phyloP scores from a whole-genome alignment of 306 rosid species.

The Gastrolobium bilobum region DNA sequence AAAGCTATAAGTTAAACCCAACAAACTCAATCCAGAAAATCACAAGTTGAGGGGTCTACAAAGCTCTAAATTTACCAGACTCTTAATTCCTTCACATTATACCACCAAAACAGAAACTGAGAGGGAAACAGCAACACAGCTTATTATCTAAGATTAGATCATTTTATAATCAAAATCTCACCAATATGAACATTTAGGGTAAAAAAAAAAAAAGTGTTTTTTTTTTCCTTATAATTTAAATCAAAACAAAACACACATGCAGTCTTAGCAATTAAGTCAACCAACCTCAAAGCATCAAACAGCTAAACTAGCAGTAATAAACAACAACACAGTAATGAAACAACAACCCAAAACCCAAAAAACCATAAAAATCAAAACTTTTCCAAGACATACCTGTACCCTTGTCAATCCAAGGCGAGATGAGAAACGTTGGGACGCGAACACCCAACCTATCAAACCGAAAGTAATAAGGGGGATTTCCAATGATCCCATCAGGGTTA shows the following conservation, averaged over 20 bases:
- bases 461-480: constrained; percentile 83
- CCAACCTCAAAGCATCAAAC: background rate
- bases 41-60: background rate
- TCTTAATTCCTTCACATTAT: background rate
- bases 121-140: background rate
- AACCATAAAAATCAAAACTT: constrained; percentile 27
- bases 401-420: constrained; percentile 94
- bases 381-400: constrained; percentile 70
- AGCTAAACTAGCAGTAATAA: background rate
- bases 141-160: background rate
- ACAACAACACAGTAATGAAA: background rate
- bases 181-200: background rate
- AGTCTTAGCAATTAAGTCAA: background rate
- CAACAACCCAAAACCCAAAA: background rate
- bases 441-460: constrained; percentile 88
- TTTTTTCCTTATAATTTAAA: background rate
- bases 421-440: constrained; percentile 81
- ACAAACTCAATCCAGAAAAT: constrained; percentile 7
- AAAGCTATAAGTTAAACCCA: constrained; percentile 29
- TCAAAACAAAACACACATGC: background rate
- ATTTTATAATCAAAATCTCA: background rate
- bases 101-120: constrained; percentile 25
- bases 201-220: background rate
- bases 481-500: constrained; percentile 87
- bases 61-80: constrained; percentile 2